Conservation (phyloP, 352 stramenopile genomes). For the Vaucheria bursata region DNA sequence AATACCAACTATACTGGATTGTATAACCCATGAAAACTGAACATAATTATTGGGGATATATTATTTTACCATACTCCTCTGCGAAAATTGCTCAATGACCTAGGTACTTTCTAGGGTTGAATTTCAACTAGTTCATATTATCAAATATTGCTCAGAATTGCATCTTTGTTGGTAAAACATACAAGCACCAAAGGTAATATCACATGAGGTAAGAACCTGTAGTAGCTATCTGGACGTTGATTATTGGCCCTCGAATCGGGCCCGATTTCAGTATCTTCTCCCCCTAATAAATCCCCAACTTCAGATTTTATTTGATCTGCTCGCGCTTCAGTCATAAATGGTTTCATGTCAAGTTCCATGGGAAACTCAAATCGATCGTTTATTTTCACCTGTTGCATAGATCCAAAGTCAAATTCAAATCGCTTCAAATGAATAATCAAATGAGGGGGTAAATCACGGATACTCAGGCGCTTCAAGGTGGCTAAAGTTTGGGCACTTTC, state of each 20-base stretch:
- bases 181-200: too few relatives aligned
- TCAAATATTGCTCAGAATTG: too few relatives aligned
- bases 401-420: slow-evolving; percentile 88
- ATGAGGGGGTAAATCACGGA: slow-evolving; percentile 70
- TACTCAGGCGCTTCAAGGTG: slow-evolving; percentile 76
- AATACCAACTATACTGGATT: too few relatives aligned
- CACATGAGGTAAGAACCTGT: neutral
- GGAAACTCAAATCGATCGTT: slow-evolving; percentile 87
- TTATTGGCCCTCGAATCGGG: neutral
- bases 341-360: slow-evolving; percentile 72
- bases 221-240: slow-evolving; percentile 3
- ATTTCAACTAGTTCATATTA: too few relatives aligned
- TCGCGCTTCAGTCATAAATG: slow-evolving; percentile 66
- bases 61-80: too few relatives aligned
- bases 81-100: too few relatives aligned
- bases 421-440: slow-evolving; percentile 87
- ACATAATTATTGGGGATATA: too few relatives aligned
- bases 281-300: neutral
- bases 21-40: too few relatives aligned
- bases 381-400: slow-evolving; percentile 78
- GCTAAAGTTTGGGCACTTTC: slow-evolving; percentile 56
- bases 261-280: neutral
- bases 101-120: too few relatives aligned
- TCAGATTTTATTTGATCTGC: neutral
- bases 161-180: too few relatives aligned